Conservation (phyloP, 495 filamentous ascomycete genomes). For the Talaromyces proteolyticus region DNA sequence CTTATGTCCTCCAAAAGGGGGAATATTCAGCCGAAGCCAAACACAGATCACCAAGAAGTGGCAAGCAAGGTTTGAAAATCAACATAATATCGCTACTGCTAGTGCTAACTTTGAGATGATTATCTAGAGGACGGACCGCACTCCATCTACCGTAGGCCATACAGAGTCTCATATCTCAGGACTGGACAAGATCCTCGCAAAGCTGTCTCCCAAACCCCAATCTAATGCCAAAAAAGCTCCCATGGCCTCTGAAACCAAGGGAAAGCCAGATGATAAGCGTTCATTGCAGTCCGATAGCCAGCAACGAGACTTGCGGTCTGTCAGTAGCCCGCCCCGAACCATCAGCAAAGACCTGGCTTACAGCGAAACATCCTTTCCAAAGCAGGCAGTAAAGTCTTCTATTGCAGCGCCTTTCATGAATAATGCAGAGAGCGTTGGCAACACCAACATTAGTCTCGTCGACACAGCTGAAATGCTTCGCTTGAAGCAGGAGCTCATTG, state of each 20-base stretch:
- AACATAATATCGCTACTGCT: too few relatives aligned
- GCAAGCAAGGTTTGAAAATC: slow-evolving; percentile 30
- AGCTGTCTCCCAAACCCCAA: slow-evolving; percentile 23
- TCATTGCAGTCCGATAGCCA: background rate
- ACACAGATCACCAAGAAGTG: slow-evolving; percentile 14
- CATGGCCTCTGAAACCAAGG: slow-evolving; percentile 10
- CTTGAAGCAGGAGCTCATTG: slow-evolving; percentile 68
- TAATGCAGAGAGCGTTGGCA: background rate
- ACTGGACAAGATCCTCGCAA: slow-evolving; percentile 33
- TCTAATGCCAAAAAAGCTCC: slow-evolving; percentile 13
- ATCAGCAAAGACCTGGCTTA: background rate
- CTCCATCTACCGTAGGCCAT: slow-evolving; percentile 18
- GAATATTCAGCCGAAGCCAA: slow-evolving; percentile 20
- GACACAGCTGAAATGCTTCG: slow-evolving; percentile 46
- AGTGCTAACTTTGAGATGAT: too few relatives aligned
- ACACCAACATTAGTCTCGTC: slow-evolving; percentile 43
- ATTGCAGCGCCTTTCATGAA: background rate
- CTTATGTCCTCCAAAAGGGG: slow-evolving; percentile 34
- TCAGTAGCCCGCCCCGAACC: slow-evolving; percentile 1
- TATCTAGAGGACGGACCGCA: slow-evolving; percentile 44
- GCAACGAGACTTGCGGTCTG: background rate
- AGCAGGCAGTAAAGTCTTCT: slow-evolving; percentile 15
- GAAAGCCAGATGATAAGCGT: slow-evolving; percentile 4
- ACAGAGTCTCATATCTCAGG: slow-evolving; percentile 19
- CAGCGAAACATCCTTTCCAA: background rate